Percentiles rank a stretch among this genome's conserved stretches.
Evolutionary conservation across 305 asterid species (phyloP).

Genomic region (Solanum hybrid): DNA sequence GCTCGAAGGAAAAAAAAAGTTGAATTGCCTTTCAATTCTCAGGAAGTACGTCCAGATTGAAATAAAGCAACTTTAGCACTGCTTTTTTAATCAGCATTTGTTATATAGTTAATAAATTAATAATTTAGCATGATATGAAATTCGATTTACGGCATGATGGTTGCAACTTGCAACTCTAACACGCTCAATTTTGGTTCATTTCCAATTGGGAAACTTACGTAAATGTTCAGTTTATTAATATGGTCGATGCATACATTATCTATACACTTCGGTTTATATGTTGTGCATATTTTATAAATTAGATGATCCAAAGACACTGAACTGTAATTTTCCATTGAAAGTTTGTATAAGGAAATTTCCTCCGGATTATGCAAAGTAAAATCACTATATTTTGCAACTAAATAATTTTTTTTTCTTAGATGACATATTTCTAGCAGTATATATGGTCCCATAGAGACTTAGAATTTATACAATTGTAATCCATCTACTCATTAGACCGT

Average conservation of each 20-base stretch:
- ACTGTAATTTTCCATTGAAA: neutral
- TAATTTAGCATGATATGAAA: neutral
- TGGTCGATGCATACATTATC: neutral
- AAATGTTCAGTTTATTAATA: neutral
- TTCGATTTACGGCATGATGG: neutral
- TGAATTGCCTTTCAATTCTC: neutral
- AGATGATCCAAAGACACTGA: neutral
- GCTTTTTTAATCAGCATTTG: neutral
- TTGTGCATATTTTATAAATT: neutral
- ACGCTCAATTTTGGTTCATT: neutral
- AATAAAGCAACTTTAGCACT: neutral
- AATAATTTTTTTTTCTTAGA: neutral
- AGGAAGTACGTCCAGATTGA: neutral
- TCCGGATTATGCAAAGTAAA: neutral
- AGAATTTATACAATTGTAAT: neutral
- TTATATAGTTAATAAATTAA: neutral
- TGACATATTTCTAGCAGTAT: neutral
- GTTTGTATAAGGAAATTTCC: neutral
- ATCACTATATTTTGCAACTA: neutral
- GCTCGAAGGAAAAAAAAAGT: neutral
- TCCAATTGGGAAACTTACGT: neutral
- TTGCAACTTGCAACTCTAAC: neutral
- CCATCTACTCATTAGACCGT: neutral
- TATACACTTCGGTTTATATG: neutral
- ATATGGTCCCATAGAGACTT: conserved; percentile 4